These are phyloP conservation scores for Neopestalotiopsis sp. DNA, from an alignment of 2,329 filamentous ascomycete species.

Conservation along the genomic window DNA sequence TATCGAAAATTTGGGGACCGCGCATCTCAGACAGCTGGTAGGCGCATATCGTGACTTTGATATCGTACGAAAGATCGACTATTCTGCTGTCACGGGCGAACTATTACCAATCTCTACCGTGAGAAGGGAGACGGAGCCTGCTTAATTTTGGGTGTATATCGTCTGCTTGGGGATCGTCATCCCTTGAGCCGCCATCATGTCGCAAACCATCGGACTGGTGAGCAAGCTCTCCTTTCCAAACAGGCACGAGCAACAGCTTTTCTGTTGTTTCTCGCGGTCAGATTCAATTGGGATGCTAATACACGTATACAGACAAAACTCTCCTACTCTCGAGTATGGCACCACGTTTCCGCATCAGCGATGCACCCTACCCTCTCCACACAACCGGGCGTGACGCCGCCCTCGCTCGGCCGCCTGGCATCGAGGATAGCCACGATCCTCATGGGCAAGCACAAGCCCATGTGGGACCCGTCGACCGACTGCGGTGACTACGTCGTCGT, in stretches of 20 bases:
- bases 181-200: conserved; percentile 61
- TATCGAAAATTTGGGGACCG: conserved; percentile 17
- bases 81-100: background rate
- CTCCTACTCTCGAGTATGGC: conserved; percentile 96
- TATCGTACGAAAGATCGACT: background rate
- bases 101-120: background rate
- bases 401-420: conserved; percentile 88
- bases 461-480: conserved; percentile 95
- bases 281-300: background rate
- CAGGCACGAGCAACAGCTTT: background rate
- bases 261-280: background rate
- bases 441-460: conserved; percentile 99
- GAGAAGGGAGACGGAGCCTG: background rate
- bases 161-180: conserved; percentile 19
- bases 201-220: conserved; percentile 80
- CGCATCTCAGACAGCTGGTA: background rate
- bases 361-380: conserved; percentile 67
- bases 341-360: conserved; percentile 76
- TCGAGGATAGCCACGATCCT: conserved; percentile 84
- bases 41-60: background rate
- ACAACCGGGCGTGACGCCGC: conserved; percentile 63
- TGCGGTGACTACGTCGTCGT: conserved; percentile 99
- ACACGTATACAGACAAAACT: conserved; percentile 77
- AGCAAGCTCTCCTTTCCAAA: conserved; percentile 41
- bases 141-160: background rate